Percentiles rank a stretch among this genome's conserved stretches.
These are phyloP conservation scores for Tuber aestivum DNA, from an alignment of 495 filamentous ascomycete genomes.

Conservation along the genomic window DNA sequence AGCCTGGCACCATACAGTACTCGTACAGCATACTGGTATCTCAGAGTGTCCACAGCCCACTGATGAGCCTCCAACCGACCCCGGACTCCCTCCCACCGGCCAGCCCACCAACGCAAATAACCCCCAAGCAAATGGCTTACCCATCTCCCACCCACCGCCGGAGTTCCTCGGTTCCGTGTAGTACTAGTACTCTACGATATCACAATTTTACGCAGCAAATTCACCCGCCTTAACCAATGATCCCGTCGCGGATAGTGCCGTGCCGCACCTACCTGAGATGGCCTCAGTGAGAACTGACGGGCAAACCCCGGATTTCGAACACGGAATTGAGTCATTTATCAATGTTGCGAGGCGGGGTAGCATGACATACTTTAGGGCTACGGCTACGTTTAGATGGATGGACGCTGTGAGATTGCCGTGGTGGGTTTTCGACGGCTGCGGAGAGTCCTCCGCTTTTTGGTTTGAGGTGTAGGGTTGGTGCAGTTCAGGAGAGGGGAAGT, in stretches of 20 bases:
- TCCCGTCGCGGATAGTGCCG: no score
- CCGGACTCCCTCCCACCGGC: no score
- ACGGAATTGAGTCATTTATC: background rate
- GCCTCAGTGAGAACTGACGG: no score
- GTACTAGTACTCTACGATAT: no score
- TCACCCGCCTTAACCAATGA: background rate
- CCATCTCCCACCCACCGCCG: no score
- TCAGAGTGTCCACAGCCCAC: no score
- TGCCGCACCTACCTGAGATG: background rate
- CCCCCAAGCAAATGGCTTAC: background rate
- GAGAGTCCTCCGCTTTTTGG: background rate
- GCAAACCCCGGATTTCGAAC: no score
- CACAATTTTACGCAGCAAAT: background rate
- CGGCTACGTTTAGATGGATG: background rate
- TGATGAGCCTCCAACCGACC: no score
- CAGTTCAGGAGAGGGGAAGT: background rate
- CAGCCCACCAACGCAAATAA: background rate
- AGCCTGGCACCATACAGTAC: no score
- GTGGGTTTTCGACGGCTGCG: background rate
- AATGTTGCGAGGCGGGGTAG: background rate
- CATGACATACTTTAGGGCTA: background rate
- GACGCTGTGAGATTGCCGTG: background rate
- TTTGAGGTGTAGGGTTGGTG: background rate
- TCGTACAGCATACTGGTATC: no score
- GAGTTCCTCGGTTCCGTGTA: background rate